phyloP scores from a whole-genome alignment of 2,329 filamentous ascomycete species.

The Beauveria rudraprayagi region DNA sequence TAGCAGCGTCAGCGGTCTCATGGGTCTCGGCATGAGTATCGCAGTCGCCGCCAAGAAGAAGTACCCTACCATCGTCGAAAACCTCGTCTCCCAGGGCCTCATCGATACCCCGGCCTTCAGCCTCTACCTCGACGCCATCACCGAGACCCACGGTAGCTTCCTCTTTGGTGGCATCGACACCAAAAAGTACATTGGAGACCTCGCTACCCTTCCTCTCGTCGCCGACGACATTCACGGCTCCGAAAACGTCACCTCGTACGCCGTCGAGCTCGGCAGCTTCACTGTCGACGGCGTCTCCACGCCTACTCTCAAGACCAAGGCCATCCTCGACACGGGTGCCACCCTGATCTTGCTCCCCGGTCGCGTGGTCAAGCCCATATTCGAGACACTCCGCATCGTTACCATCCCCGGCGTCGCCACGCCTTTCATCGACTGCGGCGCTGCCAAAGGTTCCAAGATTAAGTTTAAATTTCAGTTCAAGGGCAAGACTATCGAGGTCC shows the following conservation, averaged over 20 bases:
- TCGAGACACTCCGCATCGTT: constrained; percentile 44
- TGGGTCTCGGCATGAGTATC: constrained; percentile 50
- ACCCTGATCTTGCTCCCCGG: constrained; percentile 62
- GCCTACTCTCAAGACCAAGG: constrained; percentile 36
- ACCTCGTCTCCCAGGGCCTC: constrained; percentile 52
- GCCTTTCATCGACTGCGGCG: constrained; percentile 44
- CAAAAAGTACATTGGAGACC: constrained; percentile 57
- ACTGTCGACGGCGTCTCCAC: constrained; percentile 27
- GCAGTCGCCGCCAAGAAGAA: constrained; percentile 36
- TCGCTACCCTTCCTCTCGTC: constrained; percentile 38
- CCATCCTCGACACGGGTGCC: constrained; percentile 67
- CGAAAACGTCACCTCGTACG: constrained; percentile 32
- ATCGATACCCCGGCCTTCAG: constrained; percentile 61
- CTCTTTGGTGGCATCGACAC: constrained; percentile 75
- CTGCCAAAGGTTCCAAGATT: constrained; percentile 33
- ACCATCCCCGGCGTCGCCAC: constrained; percentile 28
- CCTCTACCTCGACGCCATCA: constrained; percentile 60
- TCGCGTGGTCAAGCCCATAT: constrained; percentile 43
- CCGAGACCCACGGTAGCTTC: constrained; percentile 57
- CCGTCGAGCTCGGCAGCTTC: constrained; percentile 29
- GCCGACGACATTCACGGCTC: constrained; percentile 31
- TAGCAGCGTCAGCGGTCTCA: constrained; percentile 44
- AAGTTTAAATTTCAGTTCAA: constrained; percentile 26
- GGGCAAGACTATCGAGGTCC: constrained; percentile 39
- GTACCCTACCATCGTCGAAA: constrained; percentile 55